Percentiles rank a stretch among this genome's conserved stretches.
phyloP scores from a whole-genome alignment of 331 rosid genomes.

The Phaseolus coccineus region DNA sequence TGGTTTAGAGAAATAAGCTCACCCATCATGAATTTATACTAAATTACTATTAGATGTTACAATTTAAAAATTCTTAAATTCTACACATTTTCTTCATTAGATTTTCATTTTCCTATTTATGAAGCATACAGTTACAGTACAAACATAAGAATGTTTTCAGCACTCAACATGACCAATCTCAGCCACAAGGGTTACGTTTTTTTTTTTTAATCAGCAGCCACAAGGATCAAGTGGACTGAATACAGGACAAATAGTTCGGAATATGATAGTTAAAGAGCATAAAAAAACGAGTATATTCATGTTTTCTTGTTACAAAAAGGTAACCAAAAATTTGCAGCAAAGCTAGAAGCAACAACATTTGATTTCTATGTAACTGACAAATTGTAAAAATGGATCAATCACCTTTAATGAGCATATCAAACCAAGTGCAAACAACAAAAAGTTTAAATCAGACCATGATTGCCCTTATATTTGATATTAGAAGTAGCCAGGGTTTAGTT shows the following conservation, averaged over 20 bases:
- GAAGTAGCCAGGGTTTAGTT: conserved; percentile 42
- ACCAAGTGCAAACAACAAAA: conserved; percentile 14
- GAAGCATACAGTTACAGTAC: no score
- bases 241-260: background rate
- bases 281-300: conserved; percentile 26
- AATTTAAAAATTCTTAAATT: background rate
- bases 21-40: background rate
- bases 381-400: conserved; percentile 33
- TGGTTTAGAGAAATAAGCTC: background rate
- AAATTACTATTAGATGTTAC: background rate
- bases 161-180: conserved; percentile 4
- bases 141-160: background rate
- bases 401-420: conserved; percentile 14
- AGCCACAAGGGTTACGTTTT: no score
- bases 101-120: no score
- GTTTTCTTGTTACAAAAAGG: background rate
- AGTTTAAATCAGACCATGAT: conserved; percentile 15
- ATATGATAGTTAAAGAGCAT: background rate
- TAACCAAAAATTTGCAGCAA: conserved; percentile 8
- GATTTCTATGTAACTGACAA: conserved; percentile 29
- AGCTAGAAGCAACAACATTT: conserved; percentile 20
- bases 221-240: background rate
- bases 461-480: conserved; percentile 37
- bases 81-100: conserved; percentile 19
- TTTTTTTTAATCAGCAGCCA: no score